Evolutionary conservation across 2,329 filamentous ascomycete genomes (phyloP), one percentile per base, ranked within the genome.

Genomic region (Talaromyces sp.): DNA sequence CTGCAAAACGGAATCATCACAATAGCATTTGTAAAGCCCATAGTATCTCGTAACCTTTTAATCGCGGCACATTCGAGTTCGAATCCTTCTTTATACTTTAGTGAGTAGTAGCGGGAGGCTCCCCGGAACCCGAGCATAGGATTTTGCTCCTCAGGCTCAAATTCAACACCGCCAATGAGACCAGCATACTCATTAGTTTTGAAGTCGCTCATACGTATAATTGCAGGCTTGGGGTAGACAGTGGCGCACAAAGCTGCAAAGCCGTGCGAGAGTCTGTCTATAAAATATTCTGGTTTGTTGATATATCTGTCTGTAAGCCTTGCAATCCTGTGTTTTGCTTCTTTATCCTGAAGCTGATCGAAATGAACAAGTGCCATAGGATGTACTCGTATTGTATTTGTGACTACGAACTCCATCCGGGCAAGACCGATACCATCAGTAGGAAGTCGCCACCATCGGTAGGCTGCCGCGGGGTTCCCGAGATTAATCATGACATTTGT

Each of bases 71-170:
- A 79, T 64, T 79, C 77, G 9, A 80, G 73, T 2, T 72, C 76
- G 54, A 79, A 80, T 1, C 75, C 78, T 27, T 79, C 77, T 35
- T 64, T 71, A 66, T 80, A 80, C 2, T 65, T 73, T 5, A 76
- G 72, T 24, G 77, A 79, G 68, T 79, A 79, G 70, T 80, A 79
- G 9, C 77, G 74, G 3, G 77, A 79, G 16, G 77, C 77, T 24
- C 78, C 78, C 7, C 77, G 77, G 67, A 80, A 79, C 9, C 78
- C 78, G 8, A 80, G 66, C 77, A 80, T 80, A 1, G 77, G 78
- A 48, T 79, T 80, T 31, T 79, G 76, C 60, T 79, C 77, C 22
- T 71, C 67, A 1, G 74, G 74, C 67, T 79, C 77, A 63, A 80
- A 79, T 62, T 79, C 73, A 3, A 71, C 69, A 22, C 77, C 78